phyloP scores from a whole-genome alignment of 1,284 basidiomycete species.

The Cryptococcus sp. region DNA sequence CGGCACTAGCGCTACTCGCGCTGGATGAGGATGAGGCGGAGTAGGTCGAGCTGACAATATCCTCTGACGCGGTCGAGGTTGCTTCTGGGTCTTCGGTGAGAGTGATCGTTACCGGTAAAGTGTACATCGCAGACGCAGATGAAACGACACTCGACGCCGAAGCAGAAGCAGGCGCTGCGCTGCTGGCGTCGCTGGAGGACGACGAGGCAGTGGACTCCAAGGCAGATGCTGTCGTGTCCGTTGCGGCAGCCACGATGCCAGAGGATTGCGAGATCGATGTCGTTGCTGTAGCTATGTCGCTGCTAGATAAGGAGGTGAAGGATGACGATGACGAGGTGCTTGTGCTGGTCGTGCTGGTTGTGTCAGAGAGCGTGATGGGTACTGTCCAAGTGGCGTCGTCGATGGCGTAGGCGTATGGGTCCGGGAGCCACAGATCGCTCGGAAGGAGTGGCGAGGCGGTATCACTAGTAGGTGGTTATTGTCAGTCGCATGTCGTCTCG shows the following conservation, averaged over 20 bases:
- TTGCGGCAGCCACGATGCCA: neutral
- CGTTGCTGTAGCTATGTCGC: neutral
- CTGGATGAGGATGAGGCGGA: too few species aligned
- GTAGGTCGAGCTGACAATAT: too few species aligned
- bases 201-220: too few species aligned
- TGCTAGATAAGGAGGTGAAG: neutral
- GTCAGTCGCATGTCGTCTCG: neutral
- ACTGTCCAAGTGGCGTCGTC: neutral
- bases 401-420: neutral
- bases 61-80: too few species aligned
- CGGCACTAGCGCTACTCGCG: too few species aligned
- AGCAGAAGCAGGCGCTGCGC: too few species aligned
- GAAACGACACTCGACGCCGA: too few species aligned
- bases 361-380: neutral
- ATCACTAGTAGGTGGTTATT: neutral
- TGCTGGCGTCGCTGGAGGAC: too few species aligned
- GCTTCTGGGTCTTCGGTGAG: too few species aligned
- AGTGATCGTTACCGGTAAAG: too few species aligned
- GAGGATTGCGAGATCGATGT: neutral
- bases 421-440: neutral
- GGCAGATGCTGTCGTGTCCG: too few species aligned
- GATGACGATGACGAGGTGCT: neutral
- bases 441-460: neutral
- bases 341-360: neutral
- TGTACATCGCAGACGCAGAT: too few species aligned